A percentile compares a stretch with the other conserved stretches of the same genome.
phyloP scores from a whole-genome alignment of 768 basidiomycete species.

The Kwoniella sp. region DNA sequence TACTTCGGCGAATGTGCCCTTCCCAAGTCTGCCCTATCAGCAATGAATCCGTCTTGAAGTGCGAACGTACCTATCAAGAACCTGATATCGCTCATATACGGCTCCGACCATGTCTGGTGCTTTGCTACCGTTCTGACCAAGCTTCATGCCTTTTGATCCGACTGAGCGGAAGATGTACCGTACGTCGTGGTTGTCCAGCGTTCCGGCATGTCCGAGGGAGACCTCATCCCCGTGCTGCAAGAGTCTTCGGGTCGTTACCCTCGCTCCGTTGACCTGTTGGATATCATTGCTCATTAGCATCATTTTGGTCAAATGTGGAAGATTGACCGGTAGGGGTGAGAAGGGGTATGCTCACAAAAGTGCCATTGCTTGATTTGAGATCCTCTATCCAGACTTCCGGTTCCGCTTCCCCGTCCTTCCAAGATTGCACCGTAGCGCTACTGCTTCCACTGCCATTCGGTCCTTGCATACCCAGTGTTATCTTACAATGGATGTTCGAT shows the following conservation, averaged over 20 bases:
- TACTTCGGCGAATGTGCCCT: slow-evolving; percentile 89
- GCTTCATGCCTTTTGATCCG: slow-evolving; percentile 24
- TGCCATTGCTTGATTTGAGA: slow-evolving; percentile 69
- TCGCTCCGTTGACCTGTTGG: slow-evolving; percentile 67
- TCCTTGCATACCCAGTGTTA: slow-evolving; percentile 46
- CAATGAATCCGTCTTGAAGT: background rate
- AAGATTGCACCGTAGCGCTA: slow-evolving; percentile 21
- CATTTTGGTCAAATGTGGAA: no score
- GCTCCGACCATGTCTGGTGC: slow-evolving; percentile 52
- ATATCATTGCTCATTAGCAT: no score
- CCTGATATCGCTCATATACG: slow-evolving; percentile 57
- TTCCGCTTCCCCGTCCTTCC: slow-evolving; percentile 47
- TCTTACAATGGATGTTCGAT: slow-evolving; percentile 50
- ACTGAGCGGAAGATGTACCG: slow-evolving; percentile 54
- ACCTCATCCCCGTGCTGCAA: slow-evolving; percentile 82
- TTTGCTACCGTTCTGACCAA: slow-evolving; percentile 33
- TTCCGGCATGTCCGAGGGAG: slow-evolving; percentile 69
- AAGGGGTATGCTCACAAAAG: slow-evolving; percentile 58
- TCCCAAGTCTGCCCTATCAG: slow-evolving; percentile 64
- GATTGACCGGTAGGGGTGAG: background rate
- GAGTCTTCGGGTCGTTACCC: slow-evolving; percentile 65
- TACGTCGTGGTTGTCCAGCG: slow-evolving; percentile 62
- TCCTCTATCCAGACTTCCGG: slow-evolving; percentile 55
- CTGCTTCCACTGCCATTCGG: slow-evolving; percentile 30
- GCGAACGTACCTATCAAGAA: slow-evolving; percentile 49